These are phyloP conservation scores for Sphaceloma murrayae DNA, from an alignment of 2,329 filamentous ascomycete species.

Conservation along the genomic window DNA sequence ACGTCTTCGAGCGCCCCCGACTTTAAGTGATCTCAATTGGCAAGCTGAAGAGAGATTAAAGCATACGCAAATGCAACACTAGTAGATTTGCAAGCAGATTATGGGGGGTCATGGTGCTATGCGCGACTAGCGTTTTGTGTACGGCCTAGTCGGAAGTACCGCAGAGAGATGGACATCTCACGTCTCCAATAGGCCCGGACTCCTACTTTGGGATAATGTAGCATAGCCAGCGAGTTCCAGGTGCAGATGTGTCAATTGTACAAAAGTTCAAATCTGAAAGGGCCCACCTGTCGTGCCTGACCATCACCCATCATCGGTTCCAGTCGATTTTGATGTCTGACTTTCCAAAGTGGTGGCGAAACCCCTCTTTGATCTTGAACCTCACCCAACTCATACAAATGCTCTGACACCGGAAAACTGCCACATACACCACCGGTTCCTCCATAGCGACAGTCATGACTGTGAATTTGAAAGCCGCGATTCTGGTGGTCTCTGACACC, in stretches of 20 bases:
- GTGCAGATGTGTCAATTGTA: constrained; percentile 13
- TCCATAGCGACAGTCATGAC: background rate
- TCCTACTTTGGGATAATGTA: too few species aligned
- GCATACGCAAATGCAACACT: too few species aligned
- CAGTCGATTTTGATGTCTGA: too few species aligned
- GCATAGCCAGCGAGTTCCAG: constrained; percentile 16
- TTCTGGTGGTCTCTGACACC: constrained; percentile 86
- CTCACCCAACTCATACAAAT: too few species aligned
- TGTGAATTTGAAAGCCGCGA: constrained; percentile 43
- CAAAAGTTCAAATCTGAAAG: background rate
- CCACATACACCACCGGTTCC: too few species aligned
- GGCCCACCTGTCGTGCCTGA: background rate
- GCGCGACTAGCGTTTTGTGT: background rate
- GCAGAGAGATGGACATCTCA: too few species aligned
- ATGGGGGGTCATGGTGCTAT: too few species aligned
- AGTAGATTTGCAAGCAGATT: too few species aligned
- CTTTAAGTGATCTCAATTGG: constrained; percentile 43
- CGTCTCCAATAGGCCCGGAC: too few species aligned
- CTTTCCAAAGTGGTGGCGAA: background rate
- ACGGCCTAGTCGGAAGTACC: background rate
- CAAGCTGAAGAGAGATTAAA: background rate
- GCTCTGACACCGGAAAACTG: too few species aligned
- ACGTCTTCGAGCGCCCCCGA: constrained; percentile 74
- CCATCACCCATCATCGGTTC: too few species aligned
- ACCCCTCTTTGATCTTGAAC: too few species aligned